Evolutionary conservation across 345 rosid genomes (phyloP).

Genomic region (Salix suchowensis): DNA sequence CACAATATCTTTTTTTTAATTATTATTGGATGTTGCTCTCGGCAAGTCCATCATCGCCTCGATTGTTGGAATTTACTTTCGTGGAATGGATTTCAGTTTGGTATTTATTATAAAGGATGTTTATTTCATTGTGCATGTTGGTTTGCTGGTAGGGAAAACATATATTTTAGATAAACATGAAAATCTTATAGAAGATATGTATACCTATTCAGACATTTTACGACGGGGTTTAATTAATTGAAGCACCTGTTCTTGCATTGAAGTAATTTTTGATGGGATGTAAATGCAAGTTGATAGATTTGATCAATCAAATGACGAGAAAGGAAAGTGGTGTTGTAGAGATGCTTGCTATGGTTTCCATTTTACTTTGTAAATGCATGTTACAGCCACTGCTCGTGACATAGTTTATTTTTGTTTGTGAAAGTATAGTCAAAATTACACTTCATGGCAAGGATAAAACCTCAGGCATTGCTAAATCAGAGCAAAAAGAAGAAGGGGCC

Average conservation of each 20-base stretch:
- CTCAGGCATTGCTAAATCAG: conserved; percentile 70
- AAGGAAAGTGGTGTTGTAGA: neutral
- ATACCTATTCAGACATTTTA: neutral
- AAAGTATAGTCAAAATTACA: neutral
- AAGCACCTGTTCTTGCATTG: neutral
- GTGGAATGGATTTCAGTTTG: neutral
- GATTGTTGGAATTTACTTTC: neutral
- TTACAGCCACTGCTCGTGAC: neutral
- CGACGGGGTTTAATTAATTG: neutral
- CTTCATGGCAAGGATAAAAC: conserved; percentile 77
- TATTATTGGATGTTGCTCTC: neutral
- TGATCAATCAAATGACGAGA: neutral
- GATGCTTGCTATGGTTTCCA: neutral
- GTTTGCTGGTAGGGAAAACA: neutral
- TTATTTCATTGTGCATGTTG: neutral
- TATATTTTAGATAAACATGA: neutral
- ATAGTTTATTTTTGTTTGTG: neutral
- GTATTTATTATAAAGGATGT: neutral
- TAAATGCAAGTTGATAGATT: neutral
- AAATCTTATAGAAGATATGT: neutral
- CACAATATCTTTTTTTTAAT: neutral
- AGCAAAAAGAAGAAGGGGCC: conserved; percentile 83
- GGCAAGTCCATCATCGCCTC: neutral
- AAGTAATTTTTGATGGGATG: neutral
- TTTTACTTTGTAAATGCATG: neutral